Percentiles rank a stretch among this genome's conserved stretches.
Conservation (phyloP, 129 eudicot genomes). For the Escallonia rubra region DNA sequence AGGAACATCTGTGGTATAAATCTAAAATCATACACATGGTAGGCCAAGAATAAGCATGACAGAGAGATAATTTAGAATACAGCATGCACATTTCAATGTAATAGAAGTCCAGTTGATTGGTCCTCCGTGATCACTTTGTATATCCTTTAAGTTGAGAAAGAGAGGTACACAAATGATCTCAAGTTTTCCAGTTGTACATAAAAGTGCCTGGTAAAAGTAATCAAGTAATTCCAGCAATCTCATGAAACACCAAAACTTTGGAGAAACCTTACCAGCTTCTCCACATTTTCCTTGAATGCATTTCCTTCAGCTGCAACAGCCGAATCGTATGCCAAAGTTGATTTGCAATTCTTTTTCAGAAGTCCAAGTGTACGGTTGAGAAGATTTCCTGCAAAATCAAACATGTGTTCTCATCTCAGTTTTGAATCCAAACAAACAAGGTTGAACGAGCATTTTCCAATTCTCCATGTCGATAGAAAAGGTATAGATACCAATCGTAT, state of each 20-base stretch:
- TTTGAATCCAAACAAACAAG: background rate
- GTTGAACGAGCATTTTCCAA: background rate
- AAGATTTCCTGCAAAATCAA: conserved; percentile 74
- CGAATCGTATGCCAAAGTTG: conserved; percentile 77
- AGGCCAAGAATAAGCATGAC: too few relatives aligned
- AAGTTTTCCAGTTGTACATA: background rate
- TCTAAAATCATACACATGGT: too few relatives aligned
- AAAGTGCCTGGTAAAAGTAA: background rate
- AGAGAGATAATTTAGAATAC: too few relatives aligned
- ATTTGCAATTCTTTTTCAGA: conserved; percentile 85
- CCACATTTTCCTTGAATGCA: conserved; percentile 72
- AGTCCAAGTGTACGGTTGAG: conserved; percentile 99
- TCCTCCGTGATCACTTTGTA: too few relatives aligned
- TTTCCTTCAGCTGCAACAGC: conserved; percentile 82
- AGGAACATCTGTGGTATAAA: too few relatives aligned
- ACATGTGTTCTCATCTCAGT: conserved; percentile 1
- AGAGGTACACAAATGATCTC: too few relatives aligned
- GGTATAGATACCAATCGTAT: conserved; percentile 68
- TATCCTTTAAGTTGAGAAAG: too few relatives aligned
- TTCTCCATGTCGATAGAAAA: background rate
- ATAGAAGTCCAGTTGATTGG: too few relatives aligned
- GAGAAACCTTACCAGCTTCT: conserved; percentile 55
- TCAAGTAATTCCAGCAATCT: background rate
- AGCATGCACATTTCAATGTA: too few relatives aligned
- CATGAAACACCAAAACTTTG: background rate